Evolutionary conservation across 1,284 basidiomycete genomes (phyloP).

Genomic region (Ganoderma multipileum): DNA sequence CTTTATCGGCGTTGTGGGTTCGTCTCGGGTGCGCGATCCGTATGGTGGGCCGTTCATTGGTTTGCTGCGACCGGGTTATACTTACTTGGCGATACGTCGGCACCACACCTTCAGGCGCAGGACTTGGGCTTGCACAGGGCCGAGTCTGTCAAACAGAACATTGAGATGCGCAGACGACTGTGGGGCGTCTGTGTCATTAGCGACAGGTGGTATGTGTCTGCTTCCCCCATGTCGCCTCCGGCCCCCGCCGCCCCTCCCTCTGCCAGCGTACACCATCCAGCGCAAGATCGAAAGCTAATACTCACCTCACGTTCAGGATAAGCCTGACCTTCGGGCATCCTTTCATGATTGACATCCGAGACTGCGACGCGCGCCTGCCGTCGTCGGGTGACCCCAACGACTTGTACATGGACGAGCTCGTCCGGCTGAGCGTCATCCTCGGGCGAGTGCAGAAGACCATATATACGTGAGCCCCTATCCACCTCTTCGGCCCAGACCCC

Average conservation of each 20-base stretch:
- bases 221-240: conserved; percentile 5
- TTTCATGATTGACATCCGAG: conserved; percentile 90
- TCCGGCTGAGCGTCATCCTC: conserved; percentile 86
- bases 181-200: conserved; percentile 93
- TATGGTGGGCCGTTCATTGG: conserved; percentile 64
- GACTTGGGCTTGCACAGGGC: conserved; percentile 92
- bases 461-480: conserved; percentile 64
- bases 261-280: neutral
- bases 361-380: conserved; percentile 91
- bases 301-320: conserved; percentile 54
- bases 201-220: conserved; percentile 79
- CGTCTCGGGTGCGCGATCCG: conserved; percentile 81
- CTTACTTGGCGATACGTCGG: conserved; percentile 27
- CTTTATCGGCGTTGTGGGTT: conserved; percentile 80
- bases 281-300: conserved; percentile 11
- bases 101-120: conserved; percentile 69
- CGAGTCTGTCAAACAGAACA: conserved; percentile 77
- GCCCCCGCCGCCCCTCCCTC: conserved; percentile 1
- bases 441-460: conserved; percentile 92
- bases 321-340: conserved; percentile 86
- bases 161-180: conserved; percentile 84
- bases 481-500: conserved; percentile 20
- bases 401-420: conserved; percentile 85
- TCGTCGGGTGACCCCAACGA: conserved; percentile 77
- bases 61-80: conserved; percentile 26